Evolutionary conservation across 2,329 filamentous ascomycete species (phyloP), one percentile per base, ranked within the genome.

Genomic region (Aspergillus ochraceoroseus): DNA sequence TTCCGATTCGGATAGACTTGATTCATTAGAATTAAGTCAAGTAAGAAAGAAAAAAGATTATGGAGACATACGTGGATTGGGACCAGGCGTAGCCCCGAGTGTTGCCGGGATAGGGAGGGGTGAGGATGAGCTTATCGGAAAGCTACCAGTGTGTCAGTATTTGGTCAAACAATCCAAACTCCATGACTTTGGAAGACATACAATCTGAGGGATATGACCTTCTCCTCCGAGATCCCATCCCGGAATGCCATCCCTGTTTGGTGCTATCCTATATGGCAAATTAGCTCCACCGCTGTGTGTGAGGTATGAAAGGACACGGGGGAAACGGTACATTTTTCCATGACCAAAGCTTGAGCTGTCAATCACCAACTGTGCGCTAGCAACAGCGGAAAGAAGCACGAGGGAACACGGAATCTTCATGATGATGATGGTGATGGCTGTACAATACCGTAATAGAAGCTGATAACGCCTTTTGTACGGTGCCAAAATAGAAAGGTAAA

Each of bases 111-210:
- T 81, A 82, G 9, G 88, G 82, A 7, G 92, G 90, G 1, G 92
- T 98, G 42, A 98, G 77, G 61, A 98, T 85, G 44, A 96, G 62
- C 63, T 89, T 87, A 73, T 96, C 90, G 52, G 88, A 94, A 44
- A 95, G 78, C 67, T 70, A 46, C 12, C n/a, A 11, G 11, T 18
- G 33, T 17, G 39, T 62, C 33, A 59, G 49, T 25, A 40, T 20
- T n/a, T 7, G 1, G 18, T 7, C 18, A 28, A 11, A 7, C 2
- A 20, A 3, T 19, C 15, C 11, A 3, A 5, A 0, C 11, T 8
- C 18, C 17, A 5, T 3, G 8, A 11, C 8, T 4, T 7, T 12
- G 2, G 12, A 15, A 7, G 20, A 56, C 63, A 50, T 52, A 71
- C 68, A 48, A 82, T 60, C 49, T 77, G 71, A 38, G 78, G 74